Evolutionary conservation across 1,284 basidiomycete species (phyloP).

Genomic region (Trametes hirsuta): DNA sequence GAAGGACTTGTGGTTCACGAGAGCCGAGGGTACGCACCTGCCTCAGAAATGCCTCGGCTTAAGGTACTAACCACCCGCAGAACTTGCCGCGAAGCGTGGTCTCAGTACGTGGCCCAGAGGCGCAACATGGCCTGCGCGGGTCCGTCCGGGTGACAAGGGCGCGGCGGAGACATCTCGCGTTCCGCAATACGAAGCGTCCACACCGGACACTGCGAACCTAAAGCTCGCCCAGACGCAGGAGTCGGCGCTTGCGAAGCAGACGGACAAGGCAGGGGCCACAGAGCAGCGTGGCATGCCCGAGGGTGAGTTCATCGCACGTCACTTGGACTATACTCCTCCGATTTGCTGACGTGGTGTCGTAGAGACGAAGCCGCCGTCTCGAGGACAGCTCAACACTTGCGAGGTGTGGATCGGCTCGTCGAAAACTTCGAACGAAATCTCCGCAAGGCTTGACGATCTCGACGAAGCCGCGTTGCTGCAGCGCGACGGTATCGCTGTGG

Average conservation of each 20-base stretch:
- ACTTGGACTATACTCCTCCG: neutral
- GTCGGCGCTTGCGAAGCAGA: conserved; percentile 30
- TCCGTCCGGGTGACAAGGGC: conserved; percentile 19
- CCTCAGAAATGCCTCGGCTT: too few species aligned
- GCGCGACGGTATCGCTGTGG: conserved; percentile 45
- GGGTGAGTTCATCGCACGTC: conserved; percentile 4
- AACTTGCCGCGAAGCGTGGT: conserved; percentile 39
- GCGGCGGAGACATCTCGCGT: conserved; percentile 2
- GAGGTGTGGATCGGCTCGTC: conserved; percentile 49
- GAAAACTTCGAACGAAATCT: conserved; percentile 24
- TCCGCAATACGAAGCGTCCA: conserved; percentile 14
- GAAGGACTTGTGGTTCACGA: conserved; percentile 46
- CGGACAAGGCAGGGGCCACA: conserved; percentile 23
- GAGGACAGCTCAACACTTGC: conserved; percentile 30
- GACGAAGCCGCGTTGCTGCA: conserved; percentile 39
- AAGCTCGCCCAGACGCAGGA: conserved; percentile 33
- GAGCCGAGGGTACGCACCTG: conserved; percentile 38
- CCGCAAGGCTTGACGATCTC: conserved; percentile 40
- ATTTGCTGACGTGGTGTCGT: neutral
- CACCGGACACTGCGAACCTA: conserved; percentile 21
- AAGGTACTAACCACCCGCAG: conserved; percentile 18
- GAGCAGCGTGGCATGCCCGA: conserved; percentile 25
- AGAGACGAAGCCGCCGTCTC: neutral
- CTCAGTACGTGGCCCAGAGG: conserved; percentile 42
- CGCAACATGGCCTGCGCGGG: conserved; percentile 37